Base-by-base conservation (phyloP, 2,329 filamentous ascomycete species). In the Neopestalotiopsis clavispora region DNA sequence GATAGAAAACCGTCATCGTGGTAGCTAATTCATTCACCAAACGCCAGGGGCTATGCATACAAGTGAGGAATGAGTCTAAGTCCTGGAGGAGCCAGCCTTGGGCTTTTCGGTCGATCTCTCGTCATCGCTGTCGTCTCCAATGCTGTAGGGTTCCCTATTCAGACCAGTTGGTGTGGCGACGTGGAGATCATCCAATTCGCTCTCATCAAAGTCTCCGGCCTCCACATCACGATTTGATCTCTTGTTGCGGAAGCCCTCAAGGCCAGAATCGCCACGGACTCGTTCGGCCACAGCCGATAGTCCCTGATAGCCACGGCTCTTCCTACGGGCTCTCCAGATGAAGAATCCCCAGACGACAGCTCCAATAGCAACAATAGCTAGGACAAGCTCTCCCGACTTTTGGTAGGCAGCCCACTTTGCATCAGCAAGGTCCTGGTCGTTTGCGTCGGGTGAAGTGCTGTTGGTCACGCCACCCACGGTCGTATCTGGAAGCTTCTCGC, bases 331-430 rank as follows among this genome's bases (percentile, higher is more conserved):
- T 69, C 85, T 85, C 88, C 89, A 92, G 75, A 92, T 80, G 72
- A 87, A 91, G 77, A 90, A 92, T n/a, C 91, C 93, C 91, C 94
- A 97, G 13, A 88, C 83, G 4, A 82, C 83, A 1, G 92, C 93
- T 1, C 90, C 91, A 69, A 96, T 88, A 65, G 91, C 84, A 20
- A 97, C 93, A 63, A 98, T 89, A 17, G 95, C 89, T 2, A 98
- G 86, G 1, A 94, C 94, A 6, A 95, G 89, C 80, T 97, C 94
- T 65, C 95, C 94, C 2, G 93, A 96, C 75, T 93, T 91, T 77
- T 92, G 92, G 80, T 98, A 98, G 0, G 95, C 95, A 65, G 91
- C 89, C 93, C 94, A 97, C 75, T 95, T 93, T 20, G 94, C 94
- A 34, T 94, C 89, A 74, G 95, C 89, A n/a, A 97, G 81, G 78